Evolutionary conservation across 176 grass and related monocot species (phyloP).

Genomic region (Hordeum vulgare): MorexV3_pseudomolecules_assembly NC_058518.1:103824981-103825480

Average conservation of each 20-base stretch:
- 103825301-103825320: constrained; percentile 50
- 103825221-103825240: constrained; percentile 59
- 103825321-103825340: constrained; percentile 64
- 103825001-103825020: constrained; percentile 10
- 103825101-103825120: constrained; percentile 27
- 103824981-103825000: constrained; percentile 14
- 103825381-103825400: constrained; percentile 13
- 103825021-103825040: constrained; percentile 30
- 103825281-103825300: neutral
- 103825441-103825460: constrained; percentile 66
- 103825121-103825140: constrained; percentile 26
- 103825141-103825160: constrained; percentile 19
- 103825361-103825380: constrained; percentile 7
- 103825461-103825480: constrained; percentile 66
- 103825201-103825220: constrained; percentile 61
- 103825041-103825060: constrained; percentile 19
- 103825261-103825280: neutral
- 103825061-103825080: constrained; percentile 25
- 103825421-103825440: neutral
- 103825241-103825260: neutral
- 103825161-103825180: constrained; percentile 49
- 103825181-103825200: constrained; percentile 57
- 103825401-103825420: neutral
- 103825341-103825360: constrained; percentile 52
- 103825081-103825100: constrained; percentile 23